phyloP scores from a whole-genome alignment of 768 basidiomycete genomes.

The Baorangia bicolor region DNA sequence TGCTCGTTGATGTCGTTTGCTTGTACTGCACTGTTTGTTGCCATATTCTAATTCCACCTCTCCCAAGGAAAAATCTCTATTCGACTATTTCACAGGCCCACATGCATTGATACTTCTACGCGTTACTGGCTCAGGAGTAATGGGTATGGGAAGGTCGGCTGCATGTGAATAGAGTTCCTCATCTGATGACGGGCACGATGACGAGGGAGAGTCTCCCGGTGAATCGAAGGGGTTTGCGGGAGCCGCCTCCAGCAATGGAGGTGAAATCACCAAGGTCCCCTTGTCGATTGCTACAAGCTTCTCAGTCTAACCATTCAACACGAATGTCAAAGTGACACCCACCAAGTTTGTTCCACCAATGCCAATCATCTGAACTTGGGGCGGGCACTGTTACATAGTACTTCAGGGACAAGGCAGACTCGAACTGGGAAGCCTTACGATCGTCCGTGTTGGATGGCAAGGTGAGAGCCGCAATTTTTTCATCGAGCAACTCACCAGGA shows the following conservation, averaged over 20 bases:
- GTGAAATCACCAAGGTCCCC: conserved; percentile 26
- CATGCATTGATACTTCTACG: conserved; percentile 4
- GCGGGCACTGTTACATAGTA: conserved; percentile 60
- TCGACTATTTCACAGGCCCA: conserved; percentile 11
- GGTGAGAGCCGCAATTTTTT: conserved; percentile 62
- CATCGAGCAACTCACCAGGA: conserved; percentile 67
- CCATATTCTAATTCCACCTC: neutral
- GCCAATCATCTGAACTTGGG: conserved; percentile 72
- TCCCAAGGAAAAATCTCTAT: neutral
- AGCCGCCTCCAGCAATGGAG: conserved; percentile 44
- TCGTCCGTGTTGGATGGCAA: conserved; percentile 41
- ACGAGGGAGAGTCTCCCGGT: conserved; percentile 58
- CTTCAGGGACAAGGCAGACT: conserved; percentile 1
- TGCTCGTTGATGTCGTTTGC: neutral
- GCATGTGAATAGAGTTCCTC: conserved; percentile 82
- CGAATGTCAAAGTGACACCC: conserved; percentile 10
- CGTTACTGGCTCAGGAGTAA: conserved; percentile 40
- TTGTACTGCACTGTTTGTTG: conserved; percentile 4
- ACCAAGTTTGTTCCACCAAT: conserved; percentile 84
- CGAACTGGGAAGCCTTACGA: conserved; percentile 26
- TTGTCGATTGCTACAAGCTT: conserved; percentile 15
- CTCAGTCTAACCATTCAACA: neutral
- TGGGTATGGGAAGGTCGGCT: conserved; percentile 65
- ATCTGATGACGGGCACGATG: conserved; percentile 79
- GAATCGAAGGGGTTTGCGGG: conserved; percentile 74